Evolutionary conservation across 2,329 filamentous ascomycete species (phyloP), one percentile per base, ranked within the genome.

Genomic region (Phialocephala sp.): DNA sequence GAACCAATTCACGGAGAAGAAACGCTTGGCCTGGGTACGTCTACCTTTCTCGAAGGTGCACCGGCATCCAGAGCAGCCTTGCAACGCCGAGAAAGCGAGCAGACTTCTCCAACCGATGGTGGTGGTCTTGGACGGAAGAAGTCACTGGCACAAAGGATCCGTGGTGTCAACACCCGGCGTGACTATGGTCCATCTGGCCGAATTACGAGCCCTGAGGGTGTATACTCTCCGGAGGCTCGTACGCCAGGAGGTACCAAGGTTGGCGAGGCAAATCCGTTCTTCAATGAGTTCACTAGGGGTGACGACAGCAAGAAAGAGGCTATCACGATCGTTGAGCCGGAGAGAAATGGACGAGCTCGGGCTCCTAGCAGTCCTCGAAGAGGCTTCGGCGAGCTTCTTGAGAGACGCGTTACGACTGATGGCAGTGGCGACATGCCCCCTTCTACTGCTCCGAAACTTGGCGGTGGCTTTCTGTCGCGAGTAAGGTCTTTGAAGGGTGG

Each of bases 21-120:
- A 79, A 90, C 88, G 3, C 82, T 92, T 67, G 95, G 95, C 11
- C 81, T 99, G 8, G 95, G 95, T 61, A 97, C 94, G 1, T 97
- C 93, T 39, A 99, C 95, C 1, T 98, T 98, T 83, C 80, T 99
- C 24, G 95, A 99, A 74, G 95, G 95, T 41, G 91, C 95, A 1
- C 94, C 95, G 15, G 95, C 94, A 35, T 91, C 94, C 35, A 88
- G 89, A 72, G 86, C 89, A 8, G 92, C 91, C 20, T 92, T 97
- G 62, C 87, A 92, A 76, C 88, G 90, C 67, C 88, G 88, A 59
- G 87, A 94, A 73, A 90, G 86, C 37, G 93, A 89, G 72, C 79
- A 91, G 67, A 85, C 84, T 55, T 84, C 85, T 65, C 71, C 76
- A 35, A 76, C 80, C 62, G 79, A 80, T 36, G 80, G 76, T 27